Base-by-base conservation (phyloP, 2,329 filamentous ascomycete species). In the Emergomyces orientalis region DNA sequence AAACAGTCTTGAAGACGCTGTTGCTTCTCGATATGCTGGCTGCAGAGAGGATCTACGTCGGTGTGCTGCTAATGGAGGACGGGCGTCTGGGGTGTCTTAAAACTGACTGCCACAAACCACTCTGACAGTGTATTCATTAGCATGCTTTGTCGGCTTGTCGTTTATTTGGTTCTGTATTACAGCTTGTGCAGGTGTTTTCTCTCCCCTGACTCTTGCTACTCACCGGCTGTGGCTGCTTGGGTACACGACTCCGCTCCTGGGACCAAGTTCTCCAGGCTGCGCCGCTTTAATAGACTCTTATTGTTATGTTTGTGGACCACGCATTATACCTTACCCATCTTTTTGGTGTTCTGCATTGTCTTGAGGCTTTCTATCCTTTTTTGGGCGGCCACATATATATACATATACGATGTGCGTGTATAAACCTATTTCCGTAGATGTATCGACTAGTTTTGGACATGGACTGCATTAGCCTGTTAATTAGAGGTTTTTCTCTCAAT, bases 1-100 rank as follows among this genome's bases (percentile, higher is more conserved):
- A 64, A 88, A 87, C 62, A 95, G 90, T 71, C 80, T 92, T 45
- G 89, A 91, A 66, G 81, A 80, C 25, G 67, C 71, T 22, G 64
- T 65, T 30, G 64, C 70, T 65, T 65, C 71, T 60, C 68, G 70
- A 65, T 70, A 71, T 61, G 67, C 70, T 41, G 65, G 54, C 5
- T 65, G 39, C 30, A 61, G 57, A 41, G 52, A 57, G 19, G 39
- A 62, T 30, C 14, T 62, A 6, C 37, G 45, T 8, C 34, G 43
- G 39, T 43, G 39, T 22, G 41, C 41, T 39, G 30, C 30, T 17
- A 62, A 51, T 37, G 45, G 45, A 25, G 37, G 22, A 22, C n/a
- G 17, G 19, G 39, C 4, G n/a, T n/a, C 25, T 43, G 56, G 37
- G 25, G 34, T 51, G 47, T 25, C 58, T 13, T 60, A 32, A 60